Percentiles rank a stretch among this genome's conserved stretches.
phyloP scores from a whole-genome alignment of 768 basidiomycete species.

The Pulveroboletus sp. region DNA sequence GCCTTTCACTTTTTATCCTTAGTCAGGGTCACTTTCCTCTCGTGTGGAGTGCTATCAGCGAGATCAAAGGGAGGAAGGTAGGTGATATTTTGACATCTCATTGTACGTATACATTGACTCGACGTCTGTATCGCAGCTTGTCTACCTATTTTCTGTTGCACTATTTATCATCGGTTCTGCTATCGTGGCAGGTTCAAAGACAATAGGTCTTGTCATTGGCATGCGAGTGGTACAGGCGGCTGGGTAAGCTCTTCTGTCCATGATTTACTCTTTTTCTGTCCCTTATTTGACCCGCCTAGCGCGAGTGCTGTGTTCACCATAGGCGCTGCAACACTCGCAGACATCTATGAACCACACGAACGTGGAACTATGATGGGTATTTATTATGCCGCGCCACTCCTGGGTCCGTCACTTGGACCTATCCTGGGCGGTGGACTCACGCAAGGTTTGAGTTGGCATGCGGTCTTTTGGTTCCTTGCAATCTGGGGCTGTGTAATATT shows the following conservation, averaged over 20 bases:
- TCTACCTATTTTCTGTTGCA: constrained; percentile 53
- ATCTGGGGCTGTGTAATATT: constrained; percentile 58
- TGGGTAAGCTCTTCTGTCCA: constrained; percentile 40
- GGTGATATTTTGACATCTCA: constrained; percentile 6
- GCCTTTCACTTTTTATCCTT: constrained; percentile 68
- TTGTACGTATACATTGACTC: background rate
- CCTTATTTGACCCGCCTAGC: constrained; percentile 29
- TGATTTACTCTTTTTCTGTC: background rate
- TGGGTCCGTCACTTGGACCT: constrained; percentile 69
- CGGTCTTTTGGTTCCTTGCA: constrained; percentile 81
- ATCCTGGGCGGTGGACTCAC: constrained; percentile 72
- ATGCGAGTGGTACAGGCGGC: constrained; percentile 66
- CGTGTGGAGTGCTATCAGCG: constrained; percentile 32
- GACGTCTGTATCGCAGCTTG: constrained; percentile 39
- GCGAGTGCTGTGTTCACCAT: constrained; percentile 67
- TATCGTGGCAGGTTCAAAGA: constrained; percentile 55
- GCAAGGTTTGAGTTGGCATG: constrained; percentile 71
- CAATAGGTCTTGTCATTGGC: constrained; percentile 57
- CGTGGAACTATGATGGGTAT: constrained; percentile 80
- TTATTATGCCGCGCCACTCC: constrained; percentile 76
- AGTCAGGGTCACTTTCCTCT: constrained; percentile 55
- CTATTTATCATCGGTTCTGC: constrained; percentile 56
- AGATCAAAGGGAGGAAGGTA: constrained; percentile 75
- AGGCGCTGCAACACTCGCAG: constrained; percentile 70
- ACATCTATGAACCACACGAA: constrained; percentile 73